Base-by-base conservation (phyloP, 441 rosid genomes). In the Flueggea neowawraea region DNA sequence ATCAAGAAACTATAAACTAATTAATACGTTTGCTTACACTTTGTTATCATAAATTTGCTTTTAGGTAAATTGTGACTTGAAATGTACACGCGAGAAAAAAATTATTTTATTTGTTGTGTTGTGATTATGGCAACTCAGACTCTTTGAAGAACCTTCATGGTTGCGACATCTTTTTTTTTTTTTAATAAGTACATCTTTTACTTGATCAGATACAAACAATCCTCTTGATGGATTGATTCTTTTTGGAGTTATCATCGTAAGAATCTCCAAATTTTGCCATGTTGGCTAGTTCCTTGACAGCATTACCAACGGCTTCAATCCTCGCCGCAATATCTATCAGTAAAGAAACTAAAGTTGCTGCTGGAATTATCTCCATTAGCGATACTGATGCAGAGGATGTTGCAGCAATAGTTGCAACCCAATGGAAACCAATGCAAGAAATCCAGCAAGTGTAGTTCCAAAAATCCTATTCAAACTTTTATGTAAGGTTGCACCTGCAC, bases 351-450 rank as follows among this genome's bases (percentile, higher is more conserved):
- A 72, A 67, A 1, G 74, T 80, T 54, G 65, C 64, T 44, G 48
- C 15, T 5, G 79, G 80, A 60, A 82, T 60, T 4, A 82, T 32
- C 28, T 70, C 78, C 72, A 67, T 16, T 5, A 73, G 64, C 54
- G 71, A 74, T 10, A 62, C 31, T 55, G 49, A 16, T 5, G 68
- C 56, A 12, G 31, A 11, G 28, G 61, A 11, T 22, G 28, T 22
- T 32, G 51, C 47, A 22, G 56, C 8, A 12, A 11, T 48, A 50
- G 31, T 55, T 32, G 95, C 97, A 44, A 86, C 48, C 54, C 76
- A 75, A 69, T 93, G 91, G 53, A 87, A 91, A 55, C 93, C 88
- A 32, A 93, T 69, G 87, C 97, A 49, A 90, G 75, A 57, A 73
- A 84, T 39, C 84, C 98, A 7, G 80, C 97, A 4, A 80, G 16